Conservation (phyloP, 148 eudicot genomes). For the Dianthus caryophyllus region DNA sequence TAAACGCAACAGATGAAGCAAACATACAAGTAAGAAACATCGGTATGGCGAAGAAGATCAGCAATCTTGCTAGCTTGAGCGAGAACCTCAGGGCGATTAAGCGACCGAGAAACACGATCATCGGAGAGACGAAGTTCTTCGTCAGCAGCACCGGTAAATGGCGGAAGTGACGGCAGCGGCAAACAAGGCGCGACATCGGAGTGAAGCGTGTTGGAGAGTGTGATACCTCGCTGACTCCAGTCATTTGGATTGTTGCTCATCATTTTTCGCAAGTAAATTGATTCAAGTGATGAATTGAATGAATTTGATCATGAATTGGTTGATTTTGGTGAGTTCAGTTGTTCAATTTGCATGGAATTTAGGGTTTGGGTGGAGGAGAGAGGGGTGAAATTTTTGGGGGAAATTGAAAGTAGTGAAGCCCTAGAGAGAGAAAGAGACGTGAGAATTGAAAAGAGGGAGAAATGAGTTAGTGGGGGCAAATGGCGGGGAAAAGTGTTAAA, state of each 20-base stretch:
- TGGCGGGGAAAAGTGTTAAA: slow-evolving; percentile 28
- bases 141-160: slow-evolving; percentile 72
- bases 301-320: slow-evolving; percentile 23
- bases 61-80: slow-evolving; percentile 61
- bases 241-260: slow-evolving; percentile 31
- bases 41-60: slow-evolving; percentile 62
- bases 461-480: slow-evolving; percentile 13
- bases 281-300: not conserved
- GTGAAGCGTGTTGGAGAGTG: slow-evolving; percentile 69
- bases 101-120: slow-evolving; percentile 33
- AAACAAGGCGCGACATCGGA: slow-evolving; percentile 86
- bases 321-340: not conserved
- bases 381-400: not conserved
- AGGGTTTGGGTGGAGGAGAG: slow-evolving; percentile 5
- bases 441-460: slow-evolving; percentile 3
- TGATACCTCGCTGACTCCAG: slow-evolving; percentile 56
- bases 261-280: not conserved
- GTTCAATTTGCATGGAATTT: not conserved
- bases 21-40: slow-evolving; percentile 85
- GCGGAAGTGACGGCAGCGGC: slow-evolving; percentile 86
- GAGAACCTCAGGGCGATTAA: slow-evolving; percentile 46
- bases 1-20: not conserved
- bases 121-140: slow-evolving; percentile 63
- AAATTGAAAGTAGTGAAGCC: slow-evolving; percentile 11
- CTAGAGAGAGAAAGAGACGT: slow-evolving; percentile 20